A percentile compares a stretch with the other conserved stretches of the same genome.
These are phyloP conservation scores for Backusella circina DNA, from an alignment of 192 early-diverging fungal genomes.

Conservation along the genomic window DNA sequence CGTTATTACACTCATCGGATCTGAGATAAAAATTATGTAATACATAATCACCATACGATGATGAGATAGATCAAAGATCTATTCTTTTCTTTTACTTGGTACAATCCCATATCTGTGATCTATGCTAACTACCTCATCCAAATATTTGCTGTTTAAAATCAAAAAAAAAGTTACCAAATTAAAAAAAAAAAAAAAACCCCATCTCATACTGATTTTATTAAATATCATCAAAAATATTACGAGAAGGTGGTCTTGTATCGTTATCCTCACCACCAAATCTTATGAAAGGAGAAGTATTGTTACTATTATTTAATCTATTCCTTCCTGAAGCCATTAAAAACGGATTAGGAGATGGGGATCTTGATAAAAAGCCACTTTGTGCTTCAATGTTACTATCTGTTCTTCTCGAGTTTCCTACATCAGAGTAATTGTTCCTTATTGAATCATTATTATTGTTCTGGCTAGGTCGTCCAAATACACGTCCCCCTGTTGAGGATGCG, in stretches of 20 bases:
- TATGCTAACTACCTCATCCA: no score
- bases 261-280: slow-evolving; percentile 1
- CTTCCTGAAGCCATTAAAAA: slow-evolving; percentile 3
- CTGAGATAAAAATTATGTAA: no score
- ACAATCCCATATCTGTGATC: no score
- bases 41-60: no score
- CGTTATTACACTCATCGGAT: no score
- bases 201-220: no score
- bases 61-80: no score
- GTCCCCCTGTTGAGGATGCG: neutral
- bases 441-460: neutral
- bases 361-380: neutral
- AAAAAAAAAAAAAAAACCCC: no score
- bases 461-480: neutral
- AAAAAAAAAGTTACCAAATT: no score
- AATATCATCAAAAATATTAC: slow-evolving; percentile 5
- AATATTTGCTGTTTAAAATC: no score
- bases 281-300: slow-evolving; percentile 8
- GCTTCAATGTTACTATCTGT: neutral
- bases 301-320: neutral
- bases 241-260: neutral
- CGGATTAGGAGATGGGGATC: slow-evolving; percentile 14
- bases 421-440: neutral
- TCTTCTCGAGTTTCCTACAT: neutral
- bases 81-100: no score